Base-by-base conservation (phyloP, 208 protist species). In the Wallacemonas sp. region DNA sequence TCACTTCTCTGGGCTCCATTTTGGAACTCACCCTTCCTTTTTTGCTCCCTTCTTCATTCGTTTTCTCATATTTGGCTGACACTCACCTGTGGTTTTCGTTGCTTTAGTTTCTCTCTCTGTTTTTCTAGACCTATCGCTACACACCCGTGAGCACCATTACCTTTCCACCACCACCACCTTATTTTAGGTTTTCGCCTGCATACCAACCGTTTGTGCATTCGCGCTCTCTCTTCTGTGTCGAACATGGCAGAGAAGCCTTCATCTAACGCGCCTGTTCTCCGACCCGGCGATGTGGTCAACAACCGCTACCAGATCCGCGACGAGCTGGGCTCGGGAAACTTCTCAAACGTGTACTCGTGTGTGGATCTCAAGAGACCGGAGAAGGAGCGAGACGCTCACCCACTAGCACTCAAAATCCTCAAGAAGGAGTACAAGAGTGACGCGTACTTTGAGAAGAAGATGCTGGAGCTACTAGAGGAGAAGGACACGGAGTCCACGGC, bases 321-420 rank as follows among this genome's bases (percentile, higher is more conserved):
- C 10, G 74, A 91, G 48, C 70, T 92, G 8, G 91, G 91, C 20
- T 82, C 73, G 7, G 91, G 91, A 28, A 89, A 94, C 69, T 96
- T 96, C 46, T 90, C 86, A 16, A 92, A 84, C 33, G 88, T 96
- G 28, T 96, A 93, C 57, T 75, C 75, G 23, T 86, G 79, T 26
- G 61, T 77, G 16, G 86, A 92, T 54, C 11, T 80, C 0, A 25
- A 74, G 1, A 29, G 12, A 14, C 20, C 46, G 12, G 36, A 52
- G 20, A 39, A 55, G 32, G 65, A 79, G 25, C 26, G 28, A 8
- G 74, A 61, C 29, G 42, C 52, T 1, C 62, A 62, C 28, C 45
- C 69, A 18, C 67, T 96, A 7, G 91, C 91, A 1, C 77, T 94
- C 59, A 96, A 96, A 65, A 80, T 94, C 36, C 67, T 96, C 28